These are phyloP conservation scores for Corylus americana DNA, from an alignment of 306 rosid genomes.

Conservation along the genomic window DNA sequence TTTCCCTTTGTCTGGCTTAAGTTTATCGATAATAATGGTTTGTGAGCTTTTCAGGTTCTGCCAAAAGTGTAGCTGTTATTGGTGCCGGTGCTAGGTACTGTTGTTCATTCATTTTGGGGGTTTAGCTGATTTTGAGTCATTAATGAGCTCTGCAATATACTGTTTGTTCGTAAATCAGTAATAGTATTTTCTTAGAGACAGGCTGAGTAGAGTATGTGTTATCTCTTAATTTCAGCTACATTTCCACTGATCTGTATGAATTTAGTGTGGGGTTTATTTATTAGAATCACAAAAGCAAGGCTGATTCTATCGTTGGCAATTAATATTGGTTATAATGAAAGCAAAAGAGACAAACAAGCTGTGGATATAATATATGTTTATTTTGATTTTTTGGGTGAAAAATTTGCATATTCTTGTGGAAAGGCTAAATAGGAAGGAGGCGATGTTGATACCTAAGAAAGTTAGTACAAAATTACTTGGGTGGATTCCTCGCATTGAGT, in stretches of 20 bases:
- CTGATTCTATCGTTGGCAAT: neutral
- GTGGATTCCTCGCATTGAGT: too few species aligned
- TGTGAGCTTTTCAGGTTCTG: conserved; percentile 51
- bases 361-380: neutral
- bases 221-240: neutral
- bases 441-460: too few species aligned
- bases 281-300: neutral
- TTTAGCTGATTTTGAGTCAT: neutral
- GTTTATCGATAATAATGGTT: conserved; percentile 6
- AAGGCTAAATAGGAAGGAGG: neutral
- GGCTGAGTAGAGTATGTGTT: neutral
- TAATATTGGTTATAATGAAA: neutral
- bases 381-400: neutral
- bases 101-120: neutral
- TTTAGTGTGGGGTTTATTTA: neutral
- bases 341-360: neutral
- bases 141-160: neutral
- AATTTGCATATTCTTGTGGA: neutral
- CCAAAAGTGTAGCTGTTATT: conserved; percentile 78
- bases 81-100: conserved; percentile 92
- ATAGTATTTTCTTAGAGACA: neutral
- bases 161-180: neutral
- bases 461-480: too few species aligned
- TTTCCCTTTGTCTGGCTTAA: neutral
- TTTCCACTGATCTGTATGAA: neutral